Evolutionary conservation across 495 filamentous ascomycete species (phyloP), one percentile per base, ranked within the genome.

Genomic region (Penicillium roqueforti): DNA sequence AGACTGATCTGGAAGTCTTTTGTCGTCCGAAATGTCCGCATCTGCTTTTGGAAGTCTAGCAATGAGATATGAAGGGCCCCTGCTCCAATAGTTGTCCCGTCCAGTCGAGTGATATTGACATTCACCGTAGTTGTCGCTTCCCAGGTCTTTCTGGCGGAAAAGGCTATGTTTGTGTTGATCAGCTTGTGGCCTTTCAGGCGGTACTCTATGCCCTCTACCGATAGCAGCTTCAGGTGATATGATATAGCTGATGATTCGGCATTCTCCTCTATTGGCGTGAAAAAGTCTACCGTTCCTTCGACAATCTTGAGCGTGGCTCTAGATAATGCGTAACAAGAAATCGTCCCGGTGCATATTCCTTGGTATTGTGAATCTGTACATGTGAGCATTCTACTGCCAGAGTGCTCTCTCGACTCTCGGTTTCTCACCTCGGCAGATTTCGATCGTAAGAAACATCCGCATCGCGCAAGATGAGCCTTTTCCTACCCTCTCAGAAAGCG

Each of bases 131-230:
- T 83, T 8, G 84, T 83, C 8, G 83, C 80, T 51, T 73, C 71
- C 85, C 85, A 87, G 47, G 83, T 80, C 38, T 74, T 68, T 7
- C 63, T 50, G 10, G 75, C 67, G 1, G 76, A 76, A 50, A 87
- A 69, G 1, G 83, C 76, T 28, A 82, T 77, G 0, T 69, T 79
- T 5, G 81, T 79, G 64, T 85, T 76, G 29, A 89, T 74, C 5
- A 83, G 68, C 67, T 87, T 87, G 62, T 78, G 80, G 8, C 83
- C 85, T 52, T 83, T 71, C 49, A 88, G 80, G 56, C 80, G 75
- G 36, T 82, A 74, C 34, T 68, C 67, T 37, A 66, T 60, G 10
- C 78, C 79, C 49, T 81, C 69, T 16, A 78, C 67, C 6, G 78
- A 77, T 10, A 71, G 65, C 70, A 88, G 80, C 51, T 81, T 77